Base-by-base conservation (phyloP, 371 early-diverging fungal species). In the Mucor mucedo region DNA sequence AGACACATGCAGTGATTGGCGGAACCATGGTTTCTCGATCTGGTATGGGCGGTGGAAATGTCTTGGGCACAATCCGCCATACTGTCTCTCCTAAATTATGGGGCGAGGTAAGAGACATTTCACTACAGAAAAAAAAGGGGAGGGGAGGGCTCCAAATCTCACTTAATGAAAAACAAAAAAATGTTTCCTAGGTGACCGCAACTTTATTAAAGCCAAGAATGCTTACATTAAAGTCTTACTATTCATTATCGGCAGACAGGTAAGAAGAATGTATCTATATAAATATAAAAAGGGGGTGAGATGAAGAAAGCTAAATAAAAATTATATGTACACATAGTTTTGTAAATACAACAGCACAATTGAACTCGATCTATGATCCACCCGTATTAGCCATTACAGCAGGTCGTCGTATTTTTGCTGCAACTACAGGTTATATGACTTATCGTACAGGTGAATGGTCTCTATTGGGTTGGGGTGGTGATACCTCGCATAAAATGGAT, bases 21-120 rank as follows among this genome's bases (percentile, higher is more conserved):
- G 92, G 93, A 29, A 84, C 84, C 28, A 92, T 89, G 71, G 71
- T 89, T 5, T 82, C 91, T 1, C 69, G 89, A 45, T 87, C 87
- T 58, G 93, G 93, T 50, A 81, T 90, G 68, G 93, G 95, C 38
- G 88, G 86, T 16, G 93, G 93, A 44, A 91, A 88, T 54, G 70
- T 93, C 11, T 71, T 85, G 47, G 91, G 87, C 14, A 91, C 91
- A 1, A 55, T 93, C 48, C 86, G 91, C 5, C 93, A 93, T 70
- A 79, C 90, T 21, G 74, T 90, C 35, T 88, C 91, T 13, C 89
- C 91, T 13, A 84, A 83, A 57, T 62, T 91, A 27, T 87, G 85
- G 77, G 84, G 85, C 13, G 93, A 89, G 67, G 89, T 86, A 81
- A 65, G 38, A 14, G 14, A 42, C 42, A 42, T 13, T 10, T 9